Evolutionary conservation across 2,329 filamentous ascomycete genomes (phyloP), one percentile per base, ranked within the genome.

Genomic region (Aureobasidium sp.): DNA sequence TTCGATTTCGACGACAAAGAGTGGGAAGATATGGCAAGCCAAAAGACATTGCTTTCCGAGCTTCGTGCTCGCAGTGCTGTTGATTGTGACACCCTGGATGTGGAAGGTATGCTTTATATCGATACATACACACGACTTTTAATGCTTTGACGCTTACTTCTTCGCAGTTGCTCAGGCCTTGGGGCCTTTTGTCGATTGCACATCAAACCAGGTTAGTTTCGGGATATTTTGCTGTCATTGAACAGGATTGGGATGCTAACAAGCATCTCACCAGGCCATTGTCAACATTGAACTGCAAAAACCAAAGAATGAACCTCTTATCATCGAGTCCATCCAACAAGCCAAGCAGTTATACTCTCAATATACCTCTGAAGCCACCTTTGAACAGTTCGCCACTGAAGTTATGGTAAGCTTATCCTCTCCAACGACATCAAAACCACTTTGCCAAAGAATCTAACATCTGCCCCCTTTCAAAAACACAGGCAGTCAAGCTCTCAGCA

Each of bases 101-200:
- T 45, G 29, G 42, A 62, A 47, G 63, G 49, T 61, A 54, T 33
- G 40, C 24, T 27, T 42, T 15, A 53, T 7, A 35, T 44, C 12
- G 5, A 22, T 7, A 5, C 6, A 14, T 35, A 37, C 19, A 37
- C 19, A 42, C 22, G 14, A 40, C 12, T 14, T 7, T 15, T 15
- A 5, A 24, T 19, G 35, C 8, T 49, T 24, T 15, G 17, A 45
- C 40, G 29, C 45, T 27, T 22, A 37, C 19, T 42, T 29, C 24
- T 33, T 15, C 24, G 15, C 14, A 63, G 63, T 62, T 39, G 63
- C 63, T 22, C 40, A 61, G n/a, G 33, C 49, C 37, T 57, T 64
- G 22, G 63, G 63, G 17, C 63, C 63, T 8, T 64, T 64, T 27
- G 63, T 63, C 2, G 61, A 64, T 52, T 64, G 63, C 39, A 64